Evolutionary conservation across 257 asterid species (phyloP), one percentile per base, ranked within the genome.

Genomic region (Solanum boliviense): DNA sequence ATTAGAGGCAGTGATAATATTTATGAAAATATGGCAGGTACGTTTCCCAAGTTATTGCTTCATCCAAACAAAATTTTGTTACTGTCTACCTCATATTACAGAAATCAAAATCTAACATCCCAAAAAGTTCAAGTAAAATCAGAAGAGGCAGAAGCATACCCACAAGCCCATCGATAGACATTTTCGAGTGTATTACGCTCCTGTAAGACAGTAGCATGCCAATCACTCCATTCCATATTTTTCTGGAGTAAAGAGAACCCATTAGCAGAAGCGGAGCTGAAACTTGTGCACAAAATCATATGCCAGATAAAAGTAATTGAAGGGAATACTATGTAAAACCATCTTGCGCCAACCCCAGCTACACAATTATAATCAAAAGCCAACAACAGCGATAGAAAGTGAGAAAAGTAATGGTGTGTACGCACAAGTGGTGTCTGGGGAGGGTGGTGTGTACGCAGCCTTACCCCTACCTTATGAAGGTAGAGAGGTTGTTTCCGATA

Each of bases 141-240:
- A 81, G 41, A 81, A 20, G 1, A 52, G 31, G 29, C 29, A 82
- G 65, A 89, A 38, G 62, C 98, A 87, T 96, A 96, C 99, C 99
- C 99, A 85, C 99, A 95, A 91, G 96, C 96, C 99, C 99, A 96
- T 52, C 94, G 95, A 87, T 82, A 86, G n/a, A 95, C 98, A 89
- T 96, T 94, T 89, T 94, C 99, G 5, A 94, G 89, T 32, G 89
- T 75, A 90, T 94, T 94, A 85, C 98, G 98, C 88, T 96, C 99
- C 46, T 94, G 98, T 86, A 96, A 92, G 91, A 92, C 91, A 38
- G 95, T 87, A 86, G 94, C 86, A 84, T 89, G 96, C 98, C 98
- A 96, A 83, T 93, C 98, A 34, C 86, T 91, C 99, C 99, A 96
- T 87, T 92, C 98, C 82, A 75, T 90, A 87, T 91, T 94, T 89